These are phyloP conservation scores for Kernera saxatilis DNA, from an alignment of 345 rosid species.

Conservation along the genomic window DNA sequence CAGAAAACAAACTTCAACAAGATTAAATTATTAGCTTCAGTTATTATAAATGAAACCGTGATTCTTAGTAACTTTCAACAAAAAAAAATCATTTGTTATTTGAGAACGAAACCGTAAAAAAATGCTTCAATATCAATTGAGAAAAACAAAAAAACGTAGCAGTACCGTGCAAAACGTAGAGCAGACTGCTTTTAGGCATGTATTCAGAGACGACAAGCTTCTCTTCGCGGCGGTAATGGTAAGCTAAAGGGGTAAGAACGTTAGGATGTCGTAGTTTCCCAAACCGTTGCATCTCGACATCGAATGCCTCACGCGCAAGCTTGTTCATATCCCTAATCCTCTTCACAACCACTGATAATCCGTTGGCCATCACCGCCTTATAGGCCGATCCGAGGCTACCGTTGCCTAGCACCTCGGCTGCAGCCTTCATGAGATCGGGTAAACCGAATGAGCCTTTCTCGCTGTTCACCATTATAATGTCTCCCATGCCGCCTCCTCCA, in stretches of 20 bases:
- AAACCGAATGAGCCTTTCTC: constrained; percentile 66
- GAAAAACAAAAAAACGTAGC: neutral
- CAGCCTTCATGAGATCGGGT: constrained; percentile 88
- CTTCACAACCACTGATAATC: constrained; percentile 79
- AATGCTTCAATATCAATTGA: neutral
- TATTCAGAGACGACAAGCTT: constrained; percentile 73
- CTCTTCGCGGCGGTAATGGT: constrained; percentile 77
- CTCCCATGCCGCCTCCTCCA: constrained; percentile 32
- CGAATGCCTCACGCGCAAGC: constrained; percentile 53
- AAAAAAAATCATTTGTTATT: too few species aligned
- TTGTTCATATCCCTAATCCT: constrained; percentile 75
- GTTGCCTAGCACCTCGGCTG: constrained; percentile 86
- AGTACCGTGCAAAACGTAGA: constrained; percentile 73
- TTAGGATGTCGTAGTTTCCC: constrained; percentile 57
- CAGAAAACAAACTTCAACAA: too few species aligned
- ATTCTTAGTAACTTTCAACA: too few species aligned
- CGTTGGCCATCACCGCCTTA: constrained; percentile 72
- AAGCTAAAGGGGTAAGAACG: constrained; percentile 69
- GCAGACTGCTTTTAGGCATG: constrained; percentile 77
- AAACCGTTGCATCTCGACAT: constrained; percentile 59
- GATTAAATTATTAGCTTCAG: too few species aligned
- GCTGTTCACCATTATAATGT: constrained; percentile 54
- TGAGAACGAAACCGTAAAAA: too few species aligned
- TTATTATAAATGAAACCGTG: too few species aligned
- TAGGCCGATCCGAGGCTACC: constrained; percentile 88